Evolutionary conservation across 2,329 filamentous ascomycete genomes (phyloP), one percentile per base, ranked within the genome.

Genomic region (Bimuria novae-zelandiae): DNA sequence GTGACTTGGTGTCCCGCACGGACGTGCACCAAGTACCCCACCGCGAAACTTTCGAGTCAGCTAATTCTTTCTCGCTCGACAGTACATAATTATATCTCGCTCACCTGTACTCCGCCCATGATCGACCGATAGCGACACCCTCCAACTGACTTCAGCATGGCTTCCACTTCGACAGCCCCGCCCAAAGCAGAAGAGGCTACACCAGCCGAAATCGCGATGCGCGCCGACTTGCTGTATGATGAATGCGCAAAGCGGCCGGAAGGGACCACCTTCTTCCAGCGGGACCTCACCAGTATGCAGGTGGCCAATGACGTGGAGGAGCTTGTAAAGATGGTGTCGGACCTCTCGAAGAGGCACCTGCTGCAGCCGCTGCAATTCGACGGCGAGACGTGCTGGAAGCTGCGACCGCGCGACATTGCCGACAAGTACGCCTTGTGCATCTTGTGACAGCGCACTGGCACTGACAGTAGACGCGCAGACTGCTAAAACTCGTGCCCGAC

Each of bases 401-500:
- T 73, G 51, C 60, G 73, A 41, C 61, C 70, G 17, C 59, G 67
- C 41, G 50, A 65, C 40, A 71, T 74, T 16, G 73, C 73, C 11
- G 69, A 71, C 29, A 74, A 72, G 72, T 75, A 60, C 33, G 69
- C 32, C 27, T 17, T 25, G n/a, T 14, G 7, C 6, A 3, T 40
- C 5, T 32, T n/a, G 22, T 7, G 17, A 8, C 23, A 6, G 22
- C 10, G 14, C 12, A 21, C 7, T 17, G 6, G 11, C 51, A n/a
- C 59, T 66, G 37, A 64, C 19, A 16, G 10, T 1, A 17, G 8
- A 14, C 7, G 10, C 35, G 19, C 39, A 76, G 76, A 47, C 66
- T 80, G 53, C 65, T 68, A 19, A 75, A 75, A 50, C 76, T 86
- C 51, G 80, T 73, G 54, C 72, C 84, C 55, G 85, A 93, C 67